These are phyloP conservation scores for Pseudogymnoascus sp. DNA, from an alignment of 2,329 filamentous ascomycete species.

Conservation along the genomic window DNA sequence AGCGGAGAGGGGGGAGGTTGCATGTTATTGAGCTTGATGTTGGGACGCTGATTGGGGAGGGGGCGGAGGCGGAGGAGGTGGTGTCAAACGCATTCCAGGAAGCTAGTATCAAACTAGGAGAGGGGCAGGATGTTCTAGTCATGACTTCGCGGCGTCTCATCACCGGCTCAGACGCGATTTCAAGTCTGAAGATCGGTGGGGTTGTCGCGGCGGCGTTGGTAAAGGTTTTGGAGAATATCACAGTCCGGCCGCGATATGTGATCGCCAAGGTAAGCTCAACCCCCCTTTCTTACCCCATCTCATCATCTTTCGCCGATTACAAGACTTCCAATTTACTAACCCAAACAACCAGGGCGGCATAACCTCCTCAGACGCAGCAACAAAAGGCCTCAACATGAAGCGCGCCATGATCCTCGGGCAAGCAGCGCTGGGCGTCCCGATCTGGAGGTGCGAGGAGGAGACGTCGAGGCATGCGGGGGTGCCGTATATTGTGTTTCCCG, in stretches of 20 bases:
- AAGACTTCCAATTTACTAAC: too few relatives aligned
- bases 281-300: too few relatives aligned
- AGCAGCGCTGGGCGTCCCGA: slow-evolving; percentile 48
- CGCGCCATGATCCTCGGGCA: slow-evolving; percentile 49
- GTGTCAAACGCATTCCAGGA: slow-evolving; percentile 27
- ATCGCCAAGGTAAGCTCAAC: slow-evolving; percentile 41
- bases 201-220: slow-evolving; percentile 46
- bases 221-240: slow-evolving; percentile 38
- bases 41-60: slow-evolving; percentile 29
- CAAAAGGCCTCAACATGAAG: slow-evolving; percentile 47
- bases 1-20: slow-evolving; percentile 34
- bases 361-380: slow-evolving; percentile 51
- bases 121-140: slow-evolving; percentile 46
- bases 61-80: slow-evolving; percentile 19
- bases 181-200: slow-evolving; percentile 47
- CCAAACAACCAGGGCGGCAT: slow-evolving; percentile 40
- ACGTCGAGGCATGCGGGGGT: slow-evolving; percentile 43
- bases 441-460: slow-evolving; percentile 51
- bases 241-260: slow-evolving; percentile 46
- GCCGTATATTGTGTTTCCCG: slow-evolving; percentile 52
- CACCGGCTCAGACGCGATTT: slow-evolving; percentile 40
- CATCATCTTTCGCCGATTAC: too few relatives aligned
- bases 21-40: slow-evolving; percentile 43
- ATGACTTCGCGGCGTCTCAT: slow-evolving; percentile 53
- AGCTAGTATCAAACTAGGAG: slow-evolving; percentile 34